Evolutionary conservation across 1,139 yeast species (phyloP).

Genomic region (Groenewaldozyma auringiensis): DNA sequence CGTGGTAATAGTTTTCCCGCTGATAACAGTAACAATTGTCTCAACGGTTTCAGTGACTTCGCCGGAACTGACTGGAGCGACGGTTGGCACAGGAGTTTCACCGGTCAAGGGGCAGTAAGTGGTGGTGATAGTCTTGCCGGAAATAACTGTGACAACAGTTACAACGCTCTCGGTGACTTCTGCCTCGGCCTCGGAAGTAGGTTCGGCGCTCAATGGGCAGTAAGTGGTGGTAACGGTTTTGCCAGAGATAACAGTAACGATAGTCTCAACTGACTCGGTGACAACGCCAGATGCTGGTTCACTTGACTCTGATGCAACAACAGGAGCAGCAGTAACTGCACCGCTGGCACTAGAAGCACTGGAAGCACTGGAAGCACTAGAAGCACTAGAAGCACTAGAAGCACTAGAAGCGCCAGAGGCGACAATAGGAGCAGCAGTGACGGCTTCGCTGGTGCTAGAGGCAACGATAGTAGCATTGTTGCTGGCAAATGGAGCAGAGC

Average conservation of each 20-base stretch:
- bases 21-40: constrained; percentile 9
- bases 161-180: neutral
- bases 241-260: neutral
- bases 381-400: constrained; percentile 3
- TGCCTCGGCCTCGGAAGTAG: neutral
- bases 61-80: constrained; percentile 2
- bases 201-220: neutral
- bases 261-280: constrained; percentile 2
- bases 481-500: neutral
- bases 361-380: constrained; percentile 2
- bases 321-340: neutral
- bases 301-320: neutral
- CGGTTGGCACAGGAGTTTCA: neutral
- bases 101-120: neutral
- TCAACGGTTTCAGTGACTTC: constrained; percentile 4
- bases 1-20: constrained; percentile 8
- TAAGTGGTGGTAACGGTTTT: constrained; percentile 1
- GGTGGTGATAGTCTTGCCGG: constrained; percentile 2
- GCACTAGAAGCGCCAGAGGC: neutral
- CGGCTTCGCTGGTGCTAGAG: constrained; percentile 1
- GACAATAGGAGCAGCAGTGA: neutral
- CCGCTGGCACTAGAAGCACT: constrained; percentile 1
- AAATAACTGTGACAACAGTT: neutral
- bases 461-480: neutral
- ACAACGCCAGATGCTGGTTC: neutral